Evolutionary conservation across 1,139 yeast species (phyloP).

Genomic region (Pichia sp.): DNA sequence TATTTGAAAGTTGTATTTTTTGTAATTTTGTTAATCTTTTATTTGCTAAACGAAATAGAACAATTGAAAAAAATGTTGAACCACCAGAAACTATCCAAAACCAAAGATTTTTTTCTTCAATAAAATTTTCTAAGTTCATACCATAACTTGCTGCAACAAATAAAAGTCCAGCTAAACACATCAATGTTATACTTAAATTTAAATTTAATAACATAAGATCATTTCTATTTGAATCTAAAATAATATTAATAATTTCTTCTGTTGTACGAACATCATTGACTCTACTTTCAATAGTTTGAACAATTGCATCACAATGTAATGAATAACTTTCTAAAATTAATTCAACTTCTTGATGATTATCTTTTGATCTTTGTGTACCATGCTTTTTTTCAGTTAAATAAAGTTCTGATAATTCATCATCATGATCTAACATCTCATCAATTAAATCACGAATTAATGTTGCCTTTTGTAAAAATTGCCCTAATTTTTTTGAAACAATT

Average conservation of each 20-base stretch:
- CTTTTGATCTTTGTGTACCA: constrained; percentile 27
- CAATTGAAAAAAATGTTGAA: constrained; percentile 38
- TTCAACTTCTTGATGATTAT: constrained; percentile 64
- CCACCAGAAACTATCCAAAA: constrained; percentile 41
- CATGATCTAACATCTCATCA: constrained; percentile 83
- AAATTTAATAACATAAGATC: constrained; percentile 69
- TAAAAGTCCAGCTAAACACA: constrained; percentile 52
- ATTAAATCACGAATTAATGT: constrained; percentile 75
- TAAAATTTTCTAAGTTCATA: constrained; percentile 72
- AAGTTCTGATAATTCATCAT: constrained; percentile 67
- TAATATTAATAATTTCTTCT: constrained; percentile 74
- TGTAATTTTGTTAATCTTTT: constrained; percentile 51
- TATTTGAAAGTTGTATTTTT: constrained; percentile 50
- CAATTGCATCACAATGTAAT: constrained; percentile 73
- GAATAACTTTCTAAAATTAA: constrained; percentile 71
- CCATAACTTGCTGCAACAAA: constrained; percentile 75
- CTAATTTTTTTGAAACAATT: constrained; percentile 72
- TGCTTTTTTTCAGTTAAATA: constrained; percentile 45
- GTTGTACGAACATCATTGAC: constrained; percentile 70
- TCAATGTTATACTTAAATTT: constrained; percentile 59
- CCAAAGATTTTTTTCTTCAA: constrained; percentile 58
- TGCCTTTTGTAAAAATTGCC: constrained; percentile 81
- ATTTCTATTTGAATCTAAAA: constrained; percentile 72
- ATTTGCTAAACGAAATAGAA: constrained; percentile 40
- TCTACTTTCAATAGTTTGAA: constrained; percentile 67